Evolutionary conservation across 179 eudicot genomes (phyloP), one percentile per base, ranked within the genome.

Genomic region (Heliamphora pulchella): DNA sequence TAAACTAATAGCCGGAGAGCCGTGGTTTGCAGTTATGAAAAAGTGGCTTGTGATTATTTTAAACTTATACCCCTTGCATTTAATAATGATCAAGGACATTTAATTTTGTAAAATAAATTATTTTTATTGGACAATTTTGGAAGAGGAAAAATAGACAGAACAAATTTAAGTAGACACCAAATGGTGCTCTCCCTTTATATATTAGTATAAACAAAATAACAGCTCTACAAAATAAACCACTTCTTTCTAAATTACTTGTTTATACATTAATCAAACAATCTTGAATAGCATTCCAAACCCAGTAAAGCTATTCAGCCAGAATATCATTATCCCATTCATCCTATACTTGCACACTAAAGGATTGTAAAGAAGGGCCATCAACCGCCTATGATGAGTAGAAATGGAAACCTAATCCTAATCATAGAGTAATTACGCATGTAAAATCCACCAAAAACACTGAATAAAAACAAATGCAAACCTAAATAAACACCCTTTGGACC

Each of bases 401-500:
- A 62, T 76, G 68, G 57, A 54, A 22, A 73, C 46, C 17, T 22
- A 51, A 73, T 18, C 61, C 51, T 18, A 59, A 14, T n/a, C 1
- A 8, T 39, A 47, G 41, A 14, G 13, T 59, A 55, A 54, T 50
- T 18, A 18, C 31, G 31, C 31, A 31, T 31, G 58, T 43, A 55
- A 68, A 54, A 55, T 53, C 50, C 80, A 67, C 50, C 48, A 75
- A 78, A 50, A 58, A 4, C 74, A 59, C 46, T 6, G 44, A 59
- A 71, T 10, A 57, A 22, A 76, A 68, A 43, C 55, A 78, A 31
- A 65, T 67, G 22, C 39, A 14, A 18, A 70, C 66, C 55, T 13
- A 69, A 79, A 72, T 67, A 47, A 46, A 58, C 70, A 51, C 50
- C 39, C 4, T 43, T 9, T 41, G 50, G 75, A 78, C 76, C 81